Evolutionary conservation across 768 basidiomycete genomes (phyloP), one percentile per base, ranked within the genome.

Genomic region (Macrolepiota dolichaula): DNA sequence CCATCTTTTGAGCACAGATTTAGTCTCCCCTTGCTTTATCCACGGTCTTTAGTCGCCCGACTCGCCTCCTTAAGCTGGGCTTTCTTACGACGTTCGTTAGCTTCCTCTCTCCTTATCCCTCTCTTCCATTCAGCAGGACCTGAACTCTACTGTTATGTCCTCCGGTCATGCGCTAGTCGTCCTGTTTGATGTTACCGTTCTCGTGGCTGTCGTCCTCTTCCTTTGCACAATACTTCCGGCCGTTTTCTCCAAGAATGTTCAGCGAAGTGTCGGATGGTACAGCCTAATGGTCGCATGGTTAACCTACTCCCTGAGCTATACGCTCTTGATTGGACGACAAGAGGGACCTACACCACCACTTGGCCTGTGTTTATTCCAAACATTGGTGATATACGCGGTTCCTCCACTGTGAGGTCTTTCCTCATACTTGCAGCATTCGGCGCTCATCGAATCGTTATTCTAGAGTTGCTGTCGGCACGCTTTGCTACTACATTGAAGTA

Each of bases 131-230:
- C 32, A 35, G 12, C 47, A 38, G 49, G 15, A 11, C 19, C 25
- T 50, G 32, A 7, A 22, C 29, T 36, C 32, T n/a, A 57, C 15
- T 24, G 22, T 36, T 4, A 61, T 61, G 59, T 29, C 52, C 6
- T 38, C 52, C n/a, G 52, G 40, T 27, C 59, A 61, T 54, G 32
- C 59, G 9, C 44, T 55, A 35, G 59, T 61, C 27, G 59, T 61
- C 42, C 35, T 61, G 15, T 61, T 54, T 54, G 59, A 61, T 38
- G 52, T 35, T 5, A 37, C 35, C 22, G 59, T 40, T 1, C 17
- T 61, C 4, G 12, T 54, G 32, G 52, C 44, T 25, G 17, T 51
- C 4, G 15, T 59, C 17, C 49, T 59, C 15, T 40, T 57, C 12
- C 11, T 57, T 22, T 49, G 15, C 35, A 36, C 46, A 3, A 12